Evolutionary conservation across 2,329 filamentous ascomycete species (phyloP).

Genomic region (Microdochium trichocladiopsis): DNA sequence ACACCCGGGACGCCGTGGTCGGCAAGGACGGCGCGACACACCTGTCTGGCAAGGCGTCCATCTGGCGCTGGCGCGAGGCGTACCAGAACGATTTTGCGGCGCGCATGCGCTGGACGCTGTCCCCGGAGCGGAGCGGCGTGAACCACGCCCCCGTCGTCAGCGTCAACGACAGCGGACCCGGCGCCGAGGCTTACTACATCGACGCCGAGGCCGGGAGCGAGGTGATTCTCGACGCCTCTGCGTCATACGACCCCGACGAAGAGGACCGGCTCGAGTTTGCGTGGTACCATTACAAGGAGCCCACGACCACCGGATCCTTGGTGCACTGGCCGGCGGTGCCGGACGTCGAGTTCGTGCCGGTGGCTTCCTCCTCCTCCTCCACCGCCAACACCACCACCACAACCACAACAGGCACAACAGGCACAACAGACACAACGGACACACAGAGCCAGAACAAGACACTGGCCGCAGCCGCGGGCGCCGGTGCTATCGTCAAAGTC

Average conservation of each 20-base stretch:
- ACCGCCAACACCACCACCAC: not conserved
- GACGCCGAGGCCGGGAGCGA: not conserved
- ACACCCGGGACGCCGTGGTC: slow-evolving; percentile 4
- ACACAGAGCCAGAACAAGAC: no score
- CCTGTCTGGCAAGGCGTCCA: slow-evolving; percentile 5
- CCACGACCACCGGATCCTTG: not conserved
- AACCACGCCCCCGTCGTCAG: slow-evolving; percentile 7
- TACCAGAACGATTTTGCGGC: slow-evolving; percentile 15
- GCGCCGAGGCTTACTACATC: not conserved
- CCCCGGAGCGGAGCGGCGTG: slow-evolving; percentile 17
- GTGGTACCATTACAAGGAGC: not conserved
- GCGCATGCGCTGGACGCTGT: slow-evolving; percentile 12
- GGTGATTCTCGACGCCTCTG: not conserved
- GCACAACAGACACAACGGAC: not conserved
- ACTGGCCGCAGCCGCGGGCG: no score
- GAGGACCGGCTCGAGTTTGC: not conserved
- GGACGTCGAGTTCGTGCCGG: not conserved
- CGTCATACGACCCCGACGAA: not conserved
- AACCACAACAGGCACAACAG: not conserved
- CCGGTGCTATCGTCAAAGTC: not conserved
- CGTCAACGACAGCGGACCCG: not conserved
- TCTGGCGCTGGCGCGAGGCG: slow-evolving; percentile 14
- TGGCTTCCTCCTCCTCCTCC: not conserved
- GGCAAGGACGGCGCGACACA: slow-evolving; percentile 7
- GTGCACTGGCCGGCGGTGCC: not conserved